Conservation (phyloP, 1,284 basidiomycete genomes). For the Ganoderma leucocontextum region DNA sequence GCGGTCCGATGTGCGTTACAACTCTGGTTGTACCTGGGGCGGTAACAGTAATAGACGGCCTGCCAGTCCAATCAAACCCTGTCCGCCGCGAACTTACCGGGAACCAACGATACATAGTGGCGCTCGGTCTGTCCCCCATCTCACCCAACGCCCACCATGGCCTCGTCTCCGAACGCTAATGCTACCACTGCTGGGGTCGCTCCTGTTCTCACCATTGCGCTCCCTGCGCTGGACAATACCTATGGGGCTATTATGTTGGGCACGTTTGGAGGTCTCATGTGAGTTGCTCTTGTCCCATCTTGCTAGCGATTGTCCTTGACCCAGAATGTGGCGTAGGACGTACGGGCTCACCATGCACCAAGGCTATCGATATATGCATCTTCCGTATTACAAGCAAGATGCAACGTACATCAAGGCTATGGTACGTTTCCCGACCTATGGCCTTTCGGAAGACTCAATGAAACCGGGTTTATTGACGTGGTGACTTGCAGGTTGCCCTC, state of each 20-base stretch:
- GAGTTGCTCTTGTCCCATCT: background rate
- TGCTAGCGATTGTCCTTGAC: background rate
- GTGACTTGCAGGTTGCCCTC: background rate
- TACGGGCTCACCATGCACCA: slow-evolving; percentile 4
- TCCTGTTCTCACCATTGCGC: background rate
- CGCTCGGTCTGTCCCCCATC: background rate
- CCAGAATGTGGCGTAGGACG: background rate
- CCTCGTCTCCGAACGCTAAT: background rate
- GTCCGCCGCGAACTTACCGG: background rate
- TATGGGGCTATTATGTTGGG: slow-evolving; percentile 6
- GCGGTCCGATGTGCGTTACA: background rate
- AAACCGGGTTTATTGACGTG: background rate
- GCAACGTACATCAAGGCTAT: background rate
- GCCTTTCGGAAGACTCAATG: background rate
- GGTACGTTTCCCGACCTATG: background rate
- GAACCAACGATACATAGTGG: background rate
- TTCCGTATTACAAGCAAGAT: background rate
- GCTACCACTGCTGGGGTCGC: background rate
- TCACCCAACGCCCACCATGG: background rate
- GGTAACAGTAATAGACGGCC: background rate
- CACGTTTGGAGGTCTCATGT: slow-evolving; percentile 7
- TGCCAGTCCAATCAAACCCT: background rate
- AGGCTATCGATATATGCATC: slow-evolving; percentile 1
- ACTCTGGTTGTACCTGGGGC: background rate
- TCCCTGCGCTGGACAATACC: slow-evolving; percentile 3